A percentile compares a stretch with the other conserved stretches of the same genome.
phyloP scores from a whole-genome alignment of 1,284 basidiomycete species.

The Cryptococcus neoformans region DNA sequence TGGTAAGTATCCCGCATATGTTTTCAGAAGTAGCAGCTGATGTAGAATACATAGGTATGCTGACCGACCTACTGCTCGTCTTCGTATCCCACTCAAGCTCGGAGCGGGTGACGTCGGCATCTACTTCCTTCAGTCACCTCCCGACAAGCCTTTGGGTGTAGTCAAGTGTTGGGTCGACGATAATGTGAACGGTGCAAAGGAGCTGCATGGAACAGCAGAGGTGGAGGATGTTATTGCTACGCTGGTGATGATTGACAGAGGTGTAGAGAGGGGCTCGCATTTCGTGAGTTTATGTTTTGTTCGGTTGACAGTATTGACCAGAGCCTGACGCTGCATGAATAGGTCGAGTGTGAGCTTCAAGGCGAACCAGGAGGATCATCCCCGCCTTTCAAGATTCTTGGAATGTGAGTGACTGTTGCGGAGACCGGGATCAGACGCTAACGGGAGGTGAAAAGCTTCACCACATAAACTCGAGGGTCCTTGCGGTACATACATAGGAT shows the following conservation, averaged over 20 bases:
- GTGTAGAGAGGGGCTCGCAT: conserved; percentile 72
- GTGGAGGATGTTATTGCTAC: conserved; percentile 51
- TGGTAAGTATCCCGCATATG: conserved; percentile 55
- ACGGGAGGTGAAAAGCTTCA: conserved; percentile 10
- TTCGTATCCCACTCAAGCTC: conserved; percentile 49
- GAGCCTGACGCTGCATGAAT: not conserved
- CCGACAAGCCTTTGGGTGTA: conserved; percentile 49
- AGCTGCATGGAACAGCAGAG: conserved; percentile 51
- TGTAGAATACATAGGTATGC: conserved; percentile 23
- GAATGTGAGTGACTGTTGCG: conserved; percentile 52
- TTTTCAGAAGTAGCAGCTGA: not conserved
- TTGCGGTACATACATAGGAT: not conserved
- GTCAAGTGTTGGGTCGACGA: conserved; percentile 57
- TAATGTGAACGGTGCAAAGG: conserved; percentile 51
- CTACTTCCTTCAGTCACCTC: conserved; percentile 53
- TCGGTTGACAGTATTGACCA: conserved; percentile 18
- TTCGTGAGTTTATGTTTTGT: conserved; percentile 61
- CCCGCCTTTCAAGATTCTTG: conserved; percentile 80
- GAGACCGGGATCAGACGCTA: not conserved
- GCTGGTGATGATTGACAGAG: conserved; percentile 72
- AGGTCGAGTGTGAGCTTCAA: conserved; percentile 69
- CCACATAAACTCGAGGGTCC: conserved; percentile 6
- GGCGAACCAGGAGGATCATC: conserved; percentile 69
- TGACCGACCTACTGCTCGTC: conserved; percentile 37
- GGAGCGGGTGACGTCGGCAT: conserved; percentile 55